Base-by-base conservation (phyloP, 208 protist genomes). In the Acanthamoeba castellanii region DNA sequence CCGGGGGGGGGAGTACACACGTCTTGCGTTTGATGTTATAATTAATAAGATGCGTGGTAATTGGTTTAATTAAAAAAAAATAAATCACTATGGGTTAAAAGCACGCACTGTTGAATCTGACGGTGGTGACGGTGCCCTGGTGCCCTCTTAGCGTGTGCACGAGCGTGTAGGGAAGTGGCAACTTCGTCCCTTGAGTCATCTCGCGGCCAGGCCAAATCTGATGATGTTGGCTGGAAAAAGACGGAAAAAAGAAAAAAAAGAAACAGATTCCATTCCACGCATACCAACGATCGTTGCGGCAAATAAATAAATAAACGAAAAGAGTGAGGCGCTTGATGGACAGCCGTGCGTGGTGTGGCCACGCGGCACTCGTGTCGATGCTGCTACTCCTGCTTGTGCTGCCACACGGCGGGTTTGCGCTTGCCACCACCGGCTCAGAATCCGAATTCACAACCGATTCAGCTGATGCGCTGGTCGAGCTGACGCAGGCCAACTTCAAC, bases 71-170 rank as follows among this genome's bases (percentile, higher is more conserved):
- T 25, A n/a, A 64, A 64, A 64, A n/a, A 64, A 64, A 64, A 25
- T 27, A 64, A 64, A 64, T 64, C 57, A 18, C 6, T 18, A n/a
- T 0, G 57, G 57, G 20, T 0, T 55, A 11, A 55, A 55, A 42
- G 74, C 11, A 82, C 27, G 42, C 16, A 85, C 76, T 22, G 76
- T 85, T 85, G 34, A 85, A 85, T 13, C 16, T 25, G 45, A 85
- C 76, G 50, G 8, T 85, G 30, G 42, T 85, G 45, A 85, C 76
- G 27, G 76, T 57, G 50, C 76, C 76, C 50, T 85, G 76, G 76
- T 85, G 76, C 9, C 76, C 76, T 52, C 27, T 85, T 6, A 85
- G 76, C 18, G 76, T 85, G 76, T 85, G 76, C 34, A 50, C 27
- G 7, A 85, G 76, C 32, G 42, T 57, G 50, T 47, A 85, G 76